Evolutionary conservation across 2,329 filamentous ascomycete genomes (phyloP), one percentile per base, ranked within the genome.

Genomic region (Pestalotiopsis sp.): DNA sequence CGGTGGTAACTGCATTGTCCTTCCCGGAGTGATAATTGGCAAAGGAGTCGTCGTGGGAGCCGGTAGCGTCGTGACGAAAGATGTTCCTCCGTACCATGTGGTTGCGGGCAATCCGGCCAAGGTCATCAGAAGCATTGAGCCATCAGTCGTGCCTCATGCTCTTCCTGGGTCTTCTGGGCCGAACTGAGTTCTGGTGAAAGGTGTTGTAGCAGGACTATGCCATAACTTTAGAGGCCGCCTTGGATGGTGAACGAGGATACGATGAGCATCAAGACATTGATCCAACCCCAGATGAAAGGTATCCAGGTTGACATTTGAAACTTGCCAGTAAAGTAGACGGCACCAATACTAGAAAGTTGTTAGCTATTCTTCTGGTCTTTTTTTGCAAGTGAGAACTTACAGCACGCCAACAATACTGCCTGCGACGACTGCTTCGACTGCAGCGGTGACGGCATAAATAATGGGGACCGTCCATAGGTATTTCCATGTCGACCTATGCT

Each of bases 241-340:
- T 97, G 94, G 65, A 97, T 95, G n/a, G 94, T 93, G 79, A 97
- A 97, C 4, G 94, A 96, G 4, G 94, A 96, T 71, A 97, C 84
- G 64, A 97, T 90, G 61, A 98, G 84, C 38, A 97, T 87, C 61
- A 97, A 80, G 11, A 95, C 90, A 78, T 94, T 97, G 79, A 95
- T 92, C 76, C 93, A 87, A 1, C 90, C 93, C 95, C 95, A 97
- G 25, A 95, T 87, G 76, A 96, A 92, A 0, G 95, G 95, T 65
- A 97, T 93, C 94, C 94, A 97, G 0, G 95, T 97, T 61, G 94
- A 95, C 94, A 97, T 96, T 75, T 90, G 86, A 78, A 95, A 97
- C 80, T 92, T 94, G 58, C 94, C 95, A 2, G 92, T 88, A 74
- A 90, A 88, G 77, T 97, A 97, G 45, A 95, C 89, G 9, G 91